Evolutionary conservation across 2,329 filamentous ascomycete species (phyloP).

Genomic region (Cladobotryum mycophilum): DNA sequence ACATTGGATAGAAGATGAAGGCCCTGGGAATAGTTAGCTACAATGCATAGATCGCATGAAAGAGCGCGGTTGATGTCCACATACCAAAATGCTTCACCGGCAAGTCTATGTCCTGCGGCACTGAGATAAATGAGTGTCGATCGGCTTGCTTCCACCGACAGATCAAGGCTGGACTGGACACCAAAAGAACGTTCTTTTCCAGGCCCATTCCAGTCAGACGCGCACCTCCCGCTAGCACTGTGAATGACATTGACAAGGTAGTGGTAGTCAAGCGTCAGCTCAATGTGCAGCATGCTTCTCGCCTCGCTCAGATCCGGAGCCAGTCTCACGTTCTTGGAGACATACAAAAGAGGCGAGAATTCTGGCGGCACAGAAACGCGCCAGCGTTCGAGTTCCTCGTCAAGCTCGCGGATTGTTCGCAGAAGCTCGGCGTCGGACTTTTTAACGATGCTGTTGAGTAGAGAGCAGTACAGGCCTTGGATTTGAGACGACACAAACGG

Average conservation of each 20-base stretch:
- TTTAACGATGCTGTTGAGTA: slow-evolving; percentile 43
- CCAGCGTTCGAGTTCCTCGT: slow-evolving; percentile 52
- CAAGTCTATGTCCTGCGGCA: slow-evolving; percentile 35
- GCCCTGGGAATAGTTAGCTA: slow-evolving; percentile 30
- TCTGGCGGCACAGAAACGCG: slow-evolving; percentile 39
- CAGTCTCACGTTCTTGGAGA: slow-evolving; percentile 23
- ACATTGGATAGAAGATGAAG: slow-evolving; percentile 51
- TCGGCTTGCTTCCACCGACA: slow-evolving; percentile 50
- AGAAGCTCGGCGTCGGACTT: slow-evolving; percentile 51
- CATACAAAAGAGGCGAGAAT: slow-evolving; percentile 42
- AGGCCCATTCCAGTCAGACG: slow-evolving; percentile 22
- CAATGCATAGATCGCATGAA: too few relatives aligned
- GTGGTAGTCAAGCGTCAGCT: slow-evolving; percentile 49
- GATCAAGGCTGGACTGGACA: slow-evolving; percentile 45
- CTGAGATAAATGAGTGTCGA: slow-evolving; percentile 46
- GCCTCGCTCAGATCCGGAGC: slow-evolving; percentile 20
- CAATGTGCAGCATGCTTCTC: slow-evolving; percentile 41
- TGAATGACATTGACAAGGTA: slow-evolving; percentile 51
- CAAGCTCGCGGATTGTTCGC: slow-evolving; percentile 48
- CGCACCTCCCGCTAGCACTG: slow-evolving; percentile 46
- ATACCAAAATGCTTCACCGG: slow-evolving; percentile 43
- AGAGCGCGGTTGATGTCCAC: too few relatives aligned
- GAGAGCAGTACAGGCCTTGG: slow-evolving; percentile 39
- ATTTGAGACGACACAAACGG: slow-evolving; percentile 45
- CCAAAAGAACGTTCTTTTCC: slow-evolving; percentile 28